Evolutionary conservation across 1,284 basidiomycete species (phyloP).

Genomic region (Apiotrichum gracile): DNA sequence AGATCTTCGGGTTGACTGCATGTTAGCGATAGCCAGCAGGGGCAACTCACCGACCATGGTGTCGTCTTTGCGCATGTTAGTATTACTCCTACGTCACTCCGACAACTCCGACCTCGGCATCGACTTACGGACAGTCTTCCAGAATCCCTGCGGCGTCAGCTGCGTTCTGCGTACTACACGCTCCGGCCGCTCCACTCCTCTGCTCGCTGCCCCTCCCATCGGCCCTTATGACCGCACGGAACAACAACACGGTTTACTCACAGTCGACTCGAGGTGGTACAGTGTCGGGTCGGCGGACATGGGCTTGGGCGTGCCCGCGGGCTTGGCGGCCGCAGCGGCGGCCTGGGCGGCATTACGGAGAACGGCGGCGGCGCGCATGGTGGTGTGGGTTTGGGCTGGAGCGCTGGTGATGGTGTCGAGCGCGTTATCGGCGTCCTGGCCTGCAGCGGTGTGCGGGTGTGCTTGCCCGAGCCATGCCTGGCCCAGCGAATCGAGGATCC

Average conservation of each 20-base stretch:
- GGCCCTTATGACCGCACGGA: no score
- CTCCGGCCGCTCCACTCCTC: background rate
- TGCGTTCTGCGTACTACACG: background rate
- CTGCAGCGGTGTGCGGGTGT: background rate
- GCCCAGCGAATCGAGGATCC: conserved; percentile 2
- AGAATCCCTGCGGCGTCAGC: conserved; percentile 56
- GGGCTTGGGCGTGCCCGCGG: conserved; percentile 36
- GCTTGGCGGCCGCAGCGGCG: conserved; percentile 27
- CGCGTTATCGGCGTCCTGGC: background rate
- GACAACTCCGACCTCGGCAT: background rate
- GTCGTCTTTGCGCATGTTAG: conserved; percentile 56
- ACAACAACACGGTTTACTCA: conserved; percentile 19
- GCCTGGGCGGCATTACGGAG: conserved; percentile 31
- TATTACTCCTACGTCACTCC: background rate
- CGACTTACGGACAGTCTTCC: conserved; percentile 89
- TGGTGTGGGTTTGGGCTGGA: background rate
- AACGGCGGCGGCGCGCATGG: conserved; percentile 21
- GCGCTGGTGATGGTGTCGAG: background rate
- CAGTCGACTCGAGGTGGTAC: conserved; percentile 78
- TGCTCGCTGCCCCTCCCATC: background rate
- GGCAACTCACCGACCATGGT: conserved; percentile 65
- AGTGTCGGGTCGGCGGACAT: conserved; percentile 68
- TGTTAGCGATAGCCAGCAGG: background rate
- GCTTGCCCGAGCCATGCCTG: background rate
- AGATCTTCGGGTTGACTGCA: conserved; percentile 77